Evolutionary conservation across 441 rosid species (phyloP).

Genomic region (Arabidopsis lyrata): DNA sequence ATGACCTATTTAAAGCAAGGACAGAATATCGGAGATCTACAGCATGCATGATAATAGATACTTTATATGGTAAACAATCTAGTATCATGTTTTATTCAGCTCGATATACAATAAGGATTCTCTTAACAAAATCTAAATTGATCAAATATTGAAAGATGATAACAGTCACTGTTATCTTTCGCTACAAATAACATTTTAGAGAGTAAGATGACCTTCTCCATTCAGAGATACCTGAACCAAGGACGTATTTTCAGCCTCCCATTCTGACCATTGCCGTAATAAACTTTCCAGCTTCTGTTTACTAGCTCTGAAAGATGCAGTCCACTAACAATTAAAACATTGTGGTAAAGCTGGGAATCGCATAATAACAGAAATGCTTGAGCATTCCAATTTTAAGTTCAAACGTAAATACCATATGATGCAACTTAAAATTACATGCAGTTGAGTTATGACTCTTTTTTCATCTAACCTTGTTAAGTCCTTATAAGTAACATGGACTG

Average conservation of each 20-base stretch:
- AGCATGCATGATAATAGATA: conserved; percentile 1
- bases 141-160: neutral
- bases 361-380: conserved; percentile 6
- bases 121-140: conserved; percentile 11
- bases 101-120: neutral
- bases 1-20: neutral
- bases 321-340: conserved; percentile 23
- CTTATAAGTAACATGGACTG: conserved; percentile 72
- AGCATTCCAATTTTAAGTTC: conserved; percentile 9
- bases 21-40: neutral
- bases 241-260: conserved; percentile 73
- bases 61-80: conserved; percentile 1
- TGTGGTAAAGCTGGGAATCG: conserved; percentile 2
- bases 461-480: conserved; percentile 80
- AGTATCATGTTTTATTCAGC: neutral
- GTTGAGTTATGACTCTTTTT: conserved; percentile 30
- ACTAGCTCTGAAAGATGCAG: conserved; percentile 68
- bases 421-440: conserved; percentile 21
- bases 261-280: conserved; percentile 91
- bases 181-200: conserved; percentile 1
- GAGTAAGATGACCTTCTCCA: conserved; percentile 32
- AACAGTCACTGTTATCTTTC: neutral
- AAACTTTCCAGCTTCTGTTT: conserved; percentile 81
- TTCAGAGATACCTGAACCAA: conserved; percentile 60
- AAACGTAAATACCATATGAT: conserved; percentile 12